A percentile compares a stretch with the other conserved stretches of the same genome.
Evolutionary conservation across 176 grass and related monocot genomes (phyloP).

Genomic region (Neostapfia colusana): DNA sequence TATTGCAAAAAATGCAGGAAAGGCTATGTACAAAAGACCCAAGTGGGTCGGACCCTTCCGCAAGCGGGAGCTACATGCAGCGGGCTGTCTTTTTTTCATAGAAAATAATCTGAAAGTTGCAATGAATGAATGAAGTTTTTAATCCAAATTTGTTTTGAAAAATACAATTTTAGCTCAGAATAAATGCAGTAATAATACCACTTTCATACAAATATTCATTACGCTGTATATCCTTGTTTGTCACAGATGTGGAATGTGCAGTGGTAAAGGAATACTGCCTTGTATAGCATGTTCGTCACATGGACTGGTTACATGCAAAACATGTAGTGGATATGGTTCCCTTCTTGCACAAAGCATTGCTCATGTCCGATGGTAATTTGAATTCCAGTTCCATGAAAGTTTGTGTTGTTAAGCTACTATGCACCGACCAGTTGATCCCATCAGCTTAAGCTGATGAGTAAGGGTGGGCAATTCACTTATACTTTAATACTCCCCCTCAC

Average conservation of each 20-base stretch:
- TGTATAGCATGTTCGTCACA: slow-evolving; percentile 74
- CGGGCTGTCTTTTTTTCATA: neutral
- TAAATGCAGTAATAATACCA: neutral
- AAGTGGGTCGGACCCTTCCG: too few relatives aligned
- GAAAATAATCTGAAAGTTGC: neutral
- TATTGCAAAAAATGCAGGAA: too few relatives aligned
- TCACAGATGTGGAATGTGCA: slow-evolving; percentile 81
- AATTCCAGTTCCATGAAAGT: neutral
- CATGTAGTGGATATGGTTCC: slow-evolving; percentile 77
- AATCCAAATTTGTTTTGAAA: neutral
- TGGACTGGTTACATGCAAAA: slow-evolving; percentile 69
- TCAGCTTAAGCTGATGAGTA: too few relatives aligned
- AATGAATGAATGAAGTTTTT: neutral
- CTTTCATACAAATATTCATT: slow-evolving; percentile 6
- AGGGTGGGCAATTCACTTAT: too few relatives aligned
- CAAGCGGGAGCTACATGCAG: too few relatives aligned
- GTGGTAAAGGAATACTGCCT: slow-evolving; percentile 69
- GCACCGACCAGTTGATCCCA: too few relatives aligned
- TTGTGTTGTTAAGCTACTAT: too few relatives aligned
- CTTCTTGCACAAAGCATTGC: slow-evolving; percentile 69
- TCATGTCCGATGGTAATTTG: slow-evolving; percentile 74
- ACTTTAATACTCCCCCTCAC: too few relatives aligned
- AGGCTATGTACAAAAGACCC: too few relatives aligned
- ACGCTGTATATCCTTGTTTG: slow-evolving; percentile 28
- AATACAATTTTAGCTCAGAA: neutral